Percentiles rank a stretch among this genome's conserved stretches.
Evolutionary conservation across 2,329 filamentous ascomycete species (phyloP).

Genomic region (Colletotrichum liriopes): DNA sequence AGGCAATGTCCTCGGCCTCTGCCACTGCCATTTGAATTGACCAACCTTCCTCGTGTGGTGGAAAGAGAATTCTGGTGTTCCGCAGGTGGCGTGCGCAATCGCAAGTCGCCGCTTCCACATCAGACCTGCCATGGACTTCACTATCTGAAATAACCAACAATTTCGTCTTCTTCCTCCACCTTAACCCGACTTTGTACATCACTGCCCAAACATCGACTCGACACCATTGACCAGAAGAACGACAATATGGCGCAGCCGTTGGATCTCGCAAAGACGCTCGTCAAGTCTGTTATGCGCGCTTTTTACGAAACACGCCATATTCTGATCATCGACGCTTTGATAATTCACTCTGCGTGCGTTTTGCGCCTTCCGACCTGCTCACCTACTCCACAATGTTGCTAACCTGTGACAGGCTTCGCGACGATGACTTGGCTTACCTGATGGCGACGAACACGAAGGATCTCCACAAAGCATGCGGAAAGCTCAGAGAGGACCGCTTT

Average conservation of each 20-base stretch:
- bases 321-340: slow-evolving; percentile 87
- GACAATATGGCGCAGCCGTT: slow-evolving; percentile 49
- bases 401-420: slow-evolving; percentile 81
- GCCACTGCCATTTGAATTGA: neutral
- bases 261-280: slow-evolving; percentile 79
- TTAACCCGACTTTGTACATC: neutral
- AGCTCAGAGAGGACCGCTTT: slow-evolving; percentile 88
- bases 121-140: slow-evolving; percentile 14
- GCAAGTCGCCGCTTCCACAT: slow-evolving; percentile 6
- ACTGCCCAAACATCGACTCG: neutral
- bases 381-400: neutral
- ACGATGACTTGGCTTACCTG: slow-evolving; percentile 89
- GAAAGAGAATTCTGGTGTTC: neutral
- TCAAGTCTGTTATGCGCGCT: slow-evolving; percentile 87
- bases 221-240: slow-evolving; percentile 10
- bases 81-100: slow-evolving; percentile 6
- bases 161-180: neutral
- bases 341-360: slow-evolving; percentile 84
- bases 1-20: neutral
- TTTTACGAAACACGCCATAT: slow-evolving; percentile 91
- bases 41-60: neutral
- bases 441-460: slow-evolving; percentile 94
- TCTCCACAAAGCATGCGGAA: slow-evolving; percentile 89
- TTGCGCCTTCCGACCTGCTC: neutral
- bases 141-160: slow-evolving; percentile 11